Evolutionary conservation across 2,329 filamentous ascomycete genomes (phyloP), one percentile per base, ranked within the genome.

Genomic region (Bertia moriformis): DNA sequence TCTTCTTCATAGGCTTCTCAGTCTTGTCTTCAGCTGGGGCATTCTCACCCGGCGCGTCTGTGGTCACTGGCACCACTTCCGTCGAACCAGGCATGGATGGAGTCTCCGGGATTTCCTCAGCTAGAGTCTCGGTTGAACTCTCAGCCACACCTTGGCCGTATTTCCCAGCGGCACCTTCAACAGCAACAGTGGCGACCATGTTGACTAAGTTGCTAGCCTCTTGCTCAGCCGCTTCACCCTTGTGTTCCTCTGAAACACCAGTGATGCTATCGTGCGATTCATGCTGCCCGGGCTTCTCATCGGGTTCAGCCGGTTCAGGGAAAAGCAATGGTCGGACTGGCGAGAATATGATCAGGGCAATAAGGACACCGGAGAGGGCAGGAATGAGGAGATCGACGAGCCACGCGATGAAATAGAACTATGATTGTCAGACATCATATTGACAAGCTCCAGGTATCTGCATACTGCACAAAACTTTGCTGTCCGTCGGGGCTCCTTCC

Each of bases 1-100:
- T 76, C 4, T 74, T 73, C 44, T 83, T 79, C 58, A 89, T 78
- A 0, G 83, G 83, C 19, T 82, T 71, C 53, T 85, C 87, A 4
- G 83, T 83, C 56, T 85, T 84, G 57, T 89, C 82, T 41, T 84
- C 32, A 10, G 24, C 24, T 35, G 32, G 12, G 7, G 15, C 15
- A 15, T 15, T 17, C 15, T 35, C 32, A 10, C 7, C 15, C 15
- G 15, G 32, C 32, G 32, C 15, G 17, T 35, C 32, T 17, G 32
- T 7, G 12, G 32, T 18, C 12, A 7, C 10, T 7, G 15, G 12
- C 12, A 12, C 10, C 10, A 14, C 15, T 15, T 35, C 32, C 10
- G n/a, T 10, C 10, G 10, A 10, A 10, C n/a, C 24, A 10, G 24
- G 24, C n/a, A n/a, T n/a, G n/a, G n/a, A n/a, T n/a, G n/a, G n/a